Evolutionary conservation across 495 filamentous ascomycete genomes (phyloP).

Genomic region (Lepidopterella palustris): DNA sequence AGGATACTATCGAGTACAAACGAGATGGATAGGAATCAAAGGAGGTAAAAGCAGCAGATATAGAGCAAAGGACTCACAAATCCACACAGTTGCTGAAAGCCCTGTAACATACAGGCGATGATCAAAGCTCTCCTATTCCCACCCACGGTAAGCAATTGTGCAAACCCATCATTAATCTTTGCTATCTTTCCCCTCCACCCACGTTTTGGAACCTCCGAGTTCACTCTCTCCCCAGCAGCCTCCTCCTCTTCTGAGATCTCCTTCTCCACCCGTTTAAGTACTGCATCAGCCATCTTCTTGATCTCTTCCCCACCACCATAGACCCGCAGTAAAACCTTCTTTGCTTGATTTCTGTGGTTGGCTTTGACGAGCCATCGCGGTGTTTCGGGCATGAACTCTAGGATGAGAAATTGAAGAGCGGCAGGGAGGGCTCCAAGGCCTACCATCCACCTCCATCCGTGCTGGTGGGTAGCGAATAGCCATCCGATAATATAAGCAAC

Average conservation of each 20-base stretch:
- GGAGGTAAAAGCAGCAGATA: no score
- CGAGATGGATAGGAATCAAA: no score
- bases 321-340: slow-evolving; percentile 55
- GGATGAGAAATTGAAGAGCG: slow-evolving; percentile 56
- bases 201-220: slow-evolving; percentile 21
- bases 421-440: slow-evolving; percentile 78
- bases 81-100: slow-evolving; percentile 82
- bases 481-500: slow-evolving; percentile 76
- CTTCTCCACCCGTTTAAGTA: slow-evolving; percentile 58
- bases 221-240: slow-evolving; percentile 35
- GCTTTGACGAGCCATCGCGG: slow-evolving; percentile 78
- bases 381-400: slow-evolving; percentile 72
- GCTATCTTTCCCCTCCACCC: slow-evolving; percentile 10
- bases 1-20: no score
- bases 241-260: slow-evolving; percentile 64
- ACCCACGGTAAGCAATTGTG: slow-evolving; percentile 39
- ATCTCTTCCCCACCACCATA: slow-evolving; percentile 45
- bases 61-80: slow-evolving; percentile 51
- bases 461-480: slow-evolving; percentile 51
- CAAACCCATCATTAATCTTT: slow-evolving; percentile 17
- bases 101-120: slow-evolving; percentile 81
- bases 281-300: slow-evolving; percentile 41
- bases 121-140: slow-evolving; percentile 67
- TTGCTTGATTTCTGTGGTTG: slow-evolving; percentile 53
- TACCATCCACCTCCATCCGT: slow-evolving; percentile 87